Evolutionary conservation across 169 alveolate genomes (phyloP), one percentile per base, ranked within the genome.

Genomic region (Plasmodium gaboni): DNA sequence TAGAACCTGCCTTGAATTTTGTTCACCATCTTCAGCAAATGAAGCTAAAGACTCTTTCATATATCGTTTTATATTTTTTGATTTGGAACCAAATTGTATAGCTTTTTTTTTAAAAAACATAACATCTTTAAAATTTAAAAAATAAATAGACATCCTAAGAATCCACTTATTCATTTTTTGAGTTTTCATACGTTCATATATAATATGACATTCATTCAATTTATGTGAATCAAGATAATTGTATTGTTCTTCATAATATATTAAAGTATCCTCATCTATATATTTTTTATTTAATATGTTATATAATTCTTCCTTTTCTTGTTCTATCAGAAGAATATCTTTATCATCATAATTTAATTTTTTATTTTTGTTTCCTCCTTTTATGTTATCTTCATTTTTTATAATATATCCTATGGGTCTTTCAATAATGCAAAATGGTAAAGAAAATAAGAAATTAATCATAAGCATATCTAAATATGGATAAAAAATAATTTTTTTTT

Each of bases 61-160:
- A 71, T 83, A 83, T 63, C 59, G 68, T 60, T 13, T 57, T n/a
- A 68, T 61, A 61, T 68, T n/a, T 71, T 83, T 83, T 44, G 91
- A n/a, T 68, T 83, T 93, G 1, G 96, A 86, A 24, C 96, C 96
- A 44, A 93, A 93, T 65, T 93, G 96, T 44, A 93, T 93, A 32
- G 96, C 96, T 48, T 94, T 88, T 73, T 93, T 93, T 71, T 93
- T 93, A 78, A 92, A 93, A 70, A 86, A 83, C 57, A 86, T 89
- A 26, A 94, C 72, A 17, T 73, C 74, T 26, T 85, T 92, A 26
- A 86, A 67, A 7, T 94, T 92, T 50, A 89, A 67, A 44, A 80
- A 63, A 15, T 51, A 87, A 4, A 92, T 73, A 1, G 92, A 88
- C 88, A 92, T 94, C 28, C 96, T 80, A 73, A 93, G 71, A 57